These are phyloP conservation scores for Penicillium crustosum DNA, from an alignment of 2,329 filamentous ascomycete species.

Conservation along the genomic window DNA sequence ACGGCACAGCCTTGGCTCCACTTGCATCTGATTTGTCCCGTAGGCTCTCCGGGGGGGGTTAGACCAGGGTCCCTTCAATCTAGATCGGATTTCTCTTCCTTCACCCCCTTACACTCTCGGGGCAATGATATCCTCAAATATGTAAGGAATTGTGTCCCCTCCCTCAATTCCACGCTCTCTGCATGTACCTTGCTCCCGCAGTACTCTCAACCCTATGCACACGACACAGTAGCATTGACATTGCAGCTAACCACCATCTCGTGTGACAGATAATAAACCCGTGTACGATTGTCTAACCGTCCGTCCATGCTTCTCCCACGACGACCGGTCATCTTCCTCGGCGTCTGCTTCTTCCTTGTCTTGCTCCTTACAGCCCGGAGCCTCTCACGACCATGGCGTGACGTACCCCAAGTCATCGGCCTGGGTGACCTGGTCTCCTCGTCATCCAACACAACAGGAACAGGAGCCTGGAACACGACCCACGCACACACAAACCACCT, in stretches of 20 bases:
- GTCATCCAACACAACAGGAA: constrained; percentile 13
- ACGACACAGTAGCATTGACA: not conserved
- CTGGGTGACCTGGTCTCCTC: constrained; percentile 34
- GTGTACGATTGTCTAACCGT: not conserved
- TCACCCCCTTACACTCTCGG: not conserved
- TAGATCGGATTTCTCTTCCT: not conserved
- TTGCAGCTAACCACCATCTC: constrained; percentile 12
- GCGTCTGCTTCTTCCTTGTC: constrained; percentile 34
- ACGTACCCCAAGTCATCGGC: constrained; percentile 39
- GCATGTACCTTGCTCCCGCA: not conserved
- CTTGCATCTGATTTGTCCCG: not conserved
- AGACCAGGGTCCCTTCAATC: not conserved
- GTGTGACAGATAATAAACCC: constrained; percentile 13
- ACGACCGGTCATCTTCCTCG: constrained; percentile 33
- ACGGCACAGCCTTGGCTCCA: not conserved
- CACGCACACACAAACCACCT: constrained; percentile 17
- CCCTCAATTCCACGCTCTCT: not conserved
- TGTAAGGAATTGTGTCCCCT: not conserved
- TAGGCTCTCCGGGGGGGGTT: not conserved
- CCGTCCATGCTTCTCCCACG: constrained; percentile 36
- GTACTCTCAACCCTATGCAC: not conserved
- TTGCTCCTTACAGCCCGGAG: constrained; percentile 31
- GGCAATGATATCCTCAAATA: constrained; percentile 3
- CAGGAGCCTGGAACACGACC: constrained; percentile 21
- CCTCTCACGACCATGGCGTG: constrained; percentile 37